Conservation (phyloP, 306 rosid species). For the Medicago ruthenica region DNA sequence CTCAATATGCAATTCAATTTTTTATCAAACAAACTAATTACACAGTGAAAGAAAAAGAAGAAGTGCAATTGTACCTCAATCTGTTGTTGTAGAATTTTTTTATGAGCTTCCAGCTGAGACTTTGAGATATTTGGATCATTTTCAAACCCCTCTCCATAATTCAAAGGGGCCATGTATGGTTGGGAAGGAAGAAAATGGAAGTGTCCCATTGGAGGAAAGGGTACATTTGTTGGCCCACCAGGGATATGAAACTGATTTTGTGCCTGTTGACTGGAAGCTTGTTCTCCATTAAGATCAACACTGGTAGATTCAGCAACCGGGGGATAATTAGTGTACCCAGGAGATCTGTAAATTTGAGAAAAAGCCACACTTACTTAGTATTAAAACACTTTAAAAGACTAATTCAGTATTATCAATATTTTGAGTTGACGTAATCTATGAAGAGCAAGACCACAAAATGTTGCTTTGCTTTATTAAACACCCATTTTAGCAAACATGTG, state of each 20-base stretch:
- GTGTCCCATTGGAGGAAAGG: constrained; percentile 56
- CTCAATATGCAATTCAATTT: constrained; percentile 29
- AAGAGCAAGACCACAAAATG: constrained; percentile 28
- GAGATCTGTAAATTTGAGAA: constrained; percentile 58
- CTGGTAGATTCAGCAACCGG: constrained; percentile 49
- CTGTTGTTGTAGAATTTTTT: constrained; percentile 60
- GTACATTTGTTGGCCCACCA: constrained; percentile 59
- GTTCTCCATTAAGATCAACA: constrained; percentile 54
- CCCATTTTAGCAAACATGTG: constrained; percentile 7
- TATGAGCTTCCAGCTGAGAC: constrained; percentile 67
- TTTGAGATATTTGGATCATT: constrained; percentile 51
- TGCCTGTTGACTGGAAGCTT: constrained; percentile 50
- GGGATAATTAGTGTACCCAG: constrained; percentile 66
- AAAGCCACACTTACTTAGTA: background rate
- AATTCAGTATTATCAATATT: constrained; percentile 30
- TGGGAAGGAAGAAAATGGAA: constrained; percentile 58
- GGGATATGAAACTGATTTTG: constrained; percentile 50
- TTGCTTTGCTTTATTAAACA: constrained; percentile 20
- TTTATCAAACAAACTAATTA: constrained; percentile 28
- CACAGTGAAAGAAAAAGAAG: constrained; percentile 11
- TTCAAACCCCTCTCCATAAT: constrained; percentile 53
- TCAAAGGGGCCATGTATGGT: constrained; percentile 41
- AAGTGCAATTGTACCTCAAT: constrained; percentile 64
- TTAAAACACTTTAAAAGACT: constrained; percentile 10
- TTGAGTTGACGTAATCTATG: background rate